Conservation (phyloP, 495 filamentous ascomycete species). For the Entonaema liquescens region DNA sequence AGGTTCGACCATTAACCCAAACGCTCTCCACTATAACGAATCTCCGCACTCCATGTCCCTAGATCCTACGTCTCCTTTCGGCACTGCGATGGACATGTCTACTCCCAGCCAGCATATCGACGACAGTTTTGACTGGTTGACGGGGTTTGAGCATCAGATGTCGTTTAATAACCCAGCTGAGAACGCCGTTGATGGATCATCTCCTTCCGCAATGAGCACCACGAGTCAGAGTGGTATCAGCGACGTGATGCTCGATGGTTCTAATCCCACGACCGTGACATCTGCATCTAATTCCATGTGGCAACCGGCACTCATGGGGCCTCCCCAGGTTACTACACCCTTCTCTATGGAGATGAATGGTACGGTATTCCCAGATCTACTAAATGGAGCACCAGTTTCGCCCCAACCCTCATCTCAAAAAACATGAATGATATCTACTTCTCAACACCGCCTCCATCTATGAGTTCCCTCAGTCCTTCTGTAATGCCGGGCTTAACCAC, state of each 20-base stretch:
- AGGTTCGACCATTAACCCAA: slow-evolving; percentile 88
- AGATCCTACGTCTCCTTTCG: slow-evolving; percentile 78
- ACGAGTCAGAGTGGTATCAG: slow-evolving; percentile 91
- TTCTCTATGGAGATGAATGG: slow-evolving; percentile 69
- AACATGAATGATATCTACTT: slow-evolving; percentile 63
- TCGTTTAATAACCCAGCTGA: slow-evolving; percentile 75
- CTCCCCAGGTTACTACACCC: slow-evolving; percentile 64
- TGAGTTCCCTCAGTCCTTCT: slow-evolving; percentile 67
- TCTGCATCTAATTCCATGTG: slow-evolving; percentile 64
- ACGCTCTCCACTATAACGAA: slow-evolving; percentile 91
- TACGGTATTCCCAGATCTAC: slow-evolving; percentile 66
- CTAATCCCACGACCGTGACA: slow-evolving; percentile 62
- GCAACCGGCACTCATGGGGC: slow-evolving; percentile 73
- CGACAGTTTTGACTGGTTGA: slow-evolving; percentile 88
- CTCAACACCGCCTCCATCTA: slow-evolving; percentile 70
- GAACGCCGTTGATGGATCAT: slow-evolving; percentile 87
- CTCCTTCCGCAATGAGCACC: slow-evolving; percentile 92
- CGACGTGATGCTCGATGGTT: slow-evolving; percentile 89
- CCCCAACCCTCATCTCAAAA: slow-evolving; percentile 67
- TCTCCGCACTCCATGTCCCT: slow-evolving; percentile 77
- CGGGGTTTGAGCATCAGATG: slow-evolving; percentile 79
- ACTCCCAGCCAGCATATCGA: slow-evolving; percentile 67
- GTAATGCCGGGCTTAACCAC: slow-evolving; percentile 60
- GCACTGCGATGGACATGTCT: slow-evolving; percentile 68
- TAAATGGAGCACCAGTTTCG: slow-evolving; percentile 67